These are phyloP conservation scores for Aureobasidium sp. DNA, from an alignment of 2,329 filamentous ascomycete species.

Conservation along the genomic window DNA sequence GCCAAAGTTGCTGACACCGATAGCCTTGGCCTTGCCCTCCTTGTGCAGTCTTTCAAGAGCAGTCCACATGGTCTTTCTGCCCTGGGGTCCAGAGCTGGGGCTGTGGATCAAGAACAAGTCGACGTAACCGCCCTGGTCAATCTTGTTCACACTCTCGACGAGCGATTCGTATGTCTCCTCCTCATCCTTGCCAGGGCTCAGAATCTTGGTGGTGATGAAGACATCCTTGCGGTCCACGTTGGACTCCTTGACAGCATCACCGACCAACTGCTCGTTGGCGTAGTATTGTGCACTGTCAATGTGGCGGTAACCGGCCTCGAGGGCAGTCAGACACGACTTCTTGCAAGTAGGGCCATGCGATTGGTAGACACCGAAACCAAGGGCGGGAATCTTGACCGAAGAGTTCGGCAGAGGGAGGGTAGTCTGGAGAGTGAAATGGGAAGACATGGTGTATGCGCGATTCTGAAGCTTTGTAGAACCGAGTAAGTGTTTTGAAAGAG, in stretches of 20 bases:
- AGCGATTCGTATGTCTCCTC: constrained; percentile 55
- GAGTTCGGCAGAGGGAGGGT: constrained; percentile 46
- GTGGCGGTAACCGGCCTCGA: constrained; percentile 54
- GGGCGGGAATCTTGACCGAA: constrained; percentile 51
- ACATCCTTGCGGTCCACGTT: constrained; percentile 52
- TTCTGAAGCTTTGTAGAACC: not conserved
- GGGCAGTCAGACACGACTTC: constrained; percentile 51
- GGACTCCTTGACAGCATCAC: constrained; percentile 53
- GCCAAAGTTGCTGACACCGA: constrained; percentile 69
- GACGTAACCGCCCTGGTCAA: constrained; percentile 56
- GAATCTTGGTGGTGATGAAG: constrained; percentile 66
- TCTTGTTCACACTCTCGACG: constrained; percentile 56
- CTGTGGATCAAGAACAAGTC: constrained; percentile 67
- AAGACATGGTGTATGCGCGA: constrained; percentile 20
- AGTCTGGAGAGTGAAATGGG: constrained; percentile 40
- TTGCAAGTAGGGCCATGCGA: constrained; percentile 50
- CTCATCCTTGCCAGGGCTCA: constrained; percentile 45
- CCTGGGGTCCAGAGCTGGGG: constrained; percentile 48
- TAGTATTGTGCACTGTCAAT: constrained; percentile 66
- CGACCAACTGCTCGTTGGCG: constrained; percentile 61
- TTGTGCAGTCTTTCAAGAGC: constrained; percentile 56
- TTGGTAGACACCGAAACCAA: constrained; percentile 66
- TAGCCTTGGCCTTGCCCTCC: constrained; percentile 55
- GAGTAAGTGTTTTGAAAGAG: not conserved
- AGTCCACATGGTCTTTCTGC: constrained; percentile 57